These are phyloP conservation scores for Galium porrigens DNA, from an alignment of 305 asterid genomes.

Conservation along the genomic window DNA sequence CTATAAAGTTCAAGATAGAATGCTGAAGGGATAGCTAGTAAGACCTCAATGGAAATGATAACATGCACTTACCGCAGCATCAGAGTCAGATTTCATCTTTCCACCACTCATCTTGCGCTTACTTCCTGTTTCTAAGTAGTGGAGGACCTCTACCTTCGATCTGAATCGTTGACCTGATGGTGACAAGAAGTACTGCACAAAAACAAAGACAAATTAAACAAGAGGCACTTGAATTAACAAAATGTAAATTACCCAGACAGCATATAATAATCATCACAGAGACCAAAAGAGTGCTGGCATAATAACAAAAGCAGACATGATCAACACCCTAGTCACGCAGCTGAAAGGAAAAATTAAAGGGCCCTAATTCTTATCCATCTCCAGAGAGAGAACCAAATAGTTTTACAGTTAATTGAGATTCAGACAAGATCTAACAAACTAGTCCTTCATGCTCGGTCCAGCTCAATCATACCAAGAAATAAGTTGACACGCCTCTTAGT, in stretches of 20 bases:
- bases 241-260: background rate
- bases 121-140: constrained; percentile 53
- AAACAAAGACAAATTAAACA: constrained; percentile 7
- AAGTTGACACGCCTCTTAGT: background rate
- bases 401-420: background rate
- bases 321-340: background rate
- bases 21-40: background rate
- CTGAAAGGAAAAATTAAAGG: background rate
- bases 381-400: background rate
- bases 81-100: constrained; percentile 26
- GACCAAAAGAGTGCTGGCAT: background rate
- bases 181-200: constrained; percentile 46
- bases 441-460: background rate
- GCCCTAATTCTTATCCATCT: background rate
- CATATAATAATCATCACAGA: constrained; percentile 2
- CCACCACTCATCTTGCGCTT: constrained; percentile 21
- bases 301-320: background rate
- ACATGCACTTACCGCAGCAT: constrained; percentile 28
- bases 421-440: background rate
- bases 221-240: background rate
- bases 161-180: constrained; percentile 49
- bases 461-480: background rate
- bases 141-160: constrained; percentile 56
- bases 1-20: background rate
- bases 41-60: background rate